Evolutionary conservation across 2,329 filamentous ascomycete species (phyloP), one percentile per base, ranked within the genome.

Genomic region (Raffaelea albimanens): DNA sequence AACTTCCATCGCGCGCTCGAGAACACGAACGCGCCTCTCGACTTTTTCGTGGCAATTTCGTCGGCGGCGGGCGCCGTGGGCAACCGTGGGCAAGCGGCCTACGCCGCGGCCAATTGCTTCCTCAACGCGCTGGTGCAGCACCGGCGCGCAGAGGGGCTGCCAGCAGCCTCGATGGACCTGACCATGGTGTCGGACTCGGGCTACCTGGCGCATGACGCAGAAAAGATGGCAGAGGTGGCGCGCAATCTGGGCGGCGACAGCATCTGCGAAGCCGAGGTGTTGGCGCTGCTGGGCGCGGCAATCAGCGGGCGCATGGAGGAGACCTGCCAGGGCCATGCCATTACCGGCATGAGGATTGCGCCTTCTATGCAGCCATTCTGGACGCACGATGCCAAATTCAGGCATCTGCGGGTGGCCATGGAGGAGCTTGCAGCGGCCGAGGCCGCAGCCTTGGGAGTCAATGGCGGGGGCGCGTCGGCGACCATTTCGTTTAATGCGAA

Each of bases 1-100:
- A 29, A 29, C 25, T 29, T 29, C 25, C 25, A 29, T 2, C 73
- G 70, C 67, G 66, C 67, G 1, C 62, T 75, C 2, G 51, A 59
- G 20, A 56, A 46, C 11, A 44, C 49, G 20, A 56, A 46, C 11
- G 43, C 49, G 4, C 58, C 61, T 0, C 62, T 75, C 1, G 71
- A 76, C 57, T 77, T 79, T 61, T 78, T 78, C 58, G 61, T 75
- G 21, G 65, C 70, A 22, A 67, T 76, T n/a, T 78, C 75, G 0
- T 71, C 68, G 2, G 52, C 66, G 7, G 58, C 58, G 0, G 62
- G 60, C 16, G 52, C 58, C 3, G 40, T 62, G 9, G 62, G 59
- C 13, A 52, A 57, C 25, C 40, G 50, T 4, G 55, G 53, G 1
- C 63, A 67, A 48, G 52, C 58, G 43, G 65, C 63, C 47, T 69